These are phyloP conservation scores for Davidsoniella virescens DNA, from an alignment of 2,329 filamentous ascomycete species.

Conservation along the genomic window DNA sequence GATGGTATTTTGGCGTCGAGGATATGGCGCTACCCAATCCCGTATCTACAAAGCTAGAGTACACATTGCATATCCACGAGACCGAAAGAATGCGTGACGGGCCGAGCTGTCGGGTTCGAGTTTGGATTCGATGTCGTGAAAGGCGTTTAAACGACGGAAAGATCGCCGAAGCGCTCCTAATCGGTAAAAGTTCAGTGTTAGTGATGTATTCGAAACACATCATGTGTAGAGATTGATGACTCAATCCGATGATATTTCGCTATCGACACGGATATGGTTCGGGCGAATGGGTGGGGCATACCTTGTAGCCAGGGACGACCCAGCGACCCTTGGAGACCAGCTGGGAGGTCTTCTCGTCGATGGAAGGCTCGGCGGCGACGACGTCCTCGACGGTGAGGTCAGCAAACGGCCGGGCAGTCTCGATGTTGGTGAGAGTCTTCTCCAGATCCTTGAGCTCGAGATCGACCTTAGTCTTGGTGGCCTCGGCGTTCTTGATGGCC, in stretches of 20 bases:
- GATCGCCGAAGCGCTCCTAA: conserved; percentile 97
- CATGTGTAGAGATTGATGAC: background rate
- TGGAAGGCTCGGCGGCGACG: conserved; percentile 81
- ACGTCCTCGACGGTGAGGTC: conserved; percentile 97
- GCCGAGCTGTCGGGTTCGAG: conserved; percentile 2
- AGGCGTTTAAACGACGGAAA: conserved; percentile 69
- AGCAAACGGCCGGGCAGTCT: conserved; percentile 87
- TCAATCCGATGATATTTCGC: background rate
- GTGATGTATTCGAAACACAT: background rate
- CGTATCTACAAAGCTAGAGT: conserved; percentile 49
- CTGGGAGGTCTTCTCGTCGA: conserved; percentile 90
- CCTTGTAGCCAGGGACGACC: conserved; percentile 98
- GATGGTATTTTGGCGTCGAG: too few relatives aligned
- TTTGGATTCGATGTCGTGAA: conserved; percentile 5
- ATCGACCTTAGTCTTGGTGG: conserved; percentile 92
- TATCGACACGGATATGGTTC: background rate
- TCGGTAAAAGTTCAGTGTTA: conserved; percentile 9
- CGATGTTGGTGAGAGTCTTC: conserved; percentile 93
- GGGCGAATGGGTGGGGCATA: conserved; percentile 27
- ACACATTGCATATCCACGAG: conserved; percentile 20
- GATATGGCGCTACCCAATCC: conserved; percentile 15
- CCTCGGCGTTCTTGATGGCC: conserved; percentile 90
- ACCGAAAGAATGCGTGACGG: conserved; percentile 20
- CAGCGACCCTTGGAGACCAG: conserved; percentile 97
- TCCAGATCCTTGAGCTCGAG: conserved; percentile 84